These are phyloP conservation scores for Macrolepiota dolichaula DNA, from an alignment of 768 basidiomycete species.

Conservation along the genomic window DNA sequence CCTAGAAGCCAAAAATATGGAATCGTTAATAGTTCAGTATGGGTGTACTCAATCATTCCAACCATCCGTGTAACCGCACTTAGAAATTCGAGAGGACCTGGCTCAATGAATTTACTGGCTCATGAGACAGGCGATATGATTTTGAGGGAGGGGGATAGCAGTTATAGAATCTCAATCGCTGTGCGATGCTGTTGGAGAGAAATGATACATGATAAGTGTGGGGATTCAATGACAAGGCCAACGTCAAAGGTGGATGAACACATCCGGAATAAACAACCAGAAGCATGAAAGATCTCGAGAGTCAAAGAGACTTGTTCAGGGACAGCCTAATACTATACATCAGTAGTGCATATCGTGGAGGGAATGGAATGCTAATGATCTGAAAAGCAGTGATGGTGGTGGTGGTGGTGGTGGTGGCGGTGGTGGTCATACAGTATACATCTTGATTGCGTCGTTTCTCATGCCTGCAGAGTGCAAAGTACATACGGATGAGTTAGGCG, in stretches of 20 bases:
- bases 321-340: constrained; percentile 5
- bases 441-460: not conserved
- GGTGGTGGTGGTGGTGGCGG: too few relatives aligned
- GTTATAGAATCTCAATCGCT: too few relatives aligned
- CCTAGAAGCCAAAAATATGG: not conserved
- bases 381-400: not conserved
- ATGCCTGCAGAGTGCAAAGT: constrained; percentile 12
- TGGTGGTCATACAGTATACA: constrained; percentile 1
- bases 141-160: too few relatives aligned
- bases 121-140: too few relatives aligned
- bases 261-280: not conserved
- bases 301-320: not conserved
- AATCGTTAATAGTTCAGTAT: not conserved
- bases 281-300: not conserved
- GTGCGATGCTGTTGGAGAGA: not conserved
- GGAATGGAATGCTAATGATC: not conserved
- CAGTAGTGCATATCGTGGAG: not conserved
- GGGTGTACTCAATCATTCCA: not conserved
- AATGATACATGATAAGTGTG: not conserved
- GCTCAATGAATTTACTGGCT: too few relatives aligned
- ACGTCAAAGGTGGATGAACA: too few relatives aligned
- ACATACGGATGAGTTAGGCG: not conserved
- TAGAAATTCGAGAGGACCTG: too few relatives aligned
- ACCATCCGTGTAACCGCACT: not conserved
- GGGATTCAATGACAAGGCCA: not conserved